Evolutionary conservation across 164 flowering plant genomes (phyloP).

Genomic region (Berberis vulgaris): DNA sequence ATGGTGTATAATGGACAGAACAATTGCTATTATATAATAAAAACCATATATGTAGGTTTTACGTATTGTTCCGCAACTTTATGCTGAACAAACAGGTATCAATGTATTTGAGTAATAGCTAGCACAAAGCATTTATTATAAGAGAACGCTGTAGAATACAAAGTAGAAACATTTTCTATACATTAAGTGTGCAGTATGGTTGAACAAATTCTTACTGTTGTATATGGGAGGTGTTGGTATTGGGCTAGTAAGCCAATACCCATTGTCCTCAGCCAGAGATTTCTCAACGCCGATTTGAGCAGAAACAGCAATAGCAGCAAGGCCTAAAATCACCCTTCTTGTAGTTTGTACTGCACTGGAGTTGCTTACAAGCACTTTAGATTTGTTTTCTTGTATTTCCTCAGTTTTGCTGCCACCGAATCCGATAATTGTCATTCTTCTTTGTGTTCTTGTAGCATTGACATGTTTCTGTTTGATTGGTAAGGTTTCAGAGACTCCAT

Average conservation of each 20-base stretch:
- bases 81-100: no score
- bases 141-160: no score
- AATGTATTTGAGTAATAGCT: no score
- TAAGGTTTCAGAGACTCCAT: conserved; percentile 31
- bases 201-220: no score
- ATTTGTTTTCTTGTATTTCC: conserved; percentile 20
- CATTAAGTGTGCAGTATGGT: no score
- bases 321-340: conserved; percentile 51
- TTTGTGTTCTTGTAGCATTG: conserved; percentile 9
- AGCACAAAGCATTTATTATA: no score
- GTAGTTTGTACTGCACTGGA: conserved; percentile 16
- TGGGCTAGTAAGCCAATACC: conserved; percentile 45
- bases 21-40: no score
- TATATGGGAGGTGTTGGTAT: conserved; percentile 16
- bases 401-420: conserved; percentile 24
- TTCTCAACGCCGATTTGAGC: conserved; percentile 15
- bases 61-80: no score
- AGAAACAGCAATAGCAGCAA: conserved; percentile 39
- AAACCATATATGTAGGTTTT: no score
- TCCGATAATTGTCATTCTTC: conserved; percentile 13
- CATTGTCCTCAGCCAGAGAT: conserved; percentile 60
- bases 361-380: not conserved
- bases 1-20: no score
- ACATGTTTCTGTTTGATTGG: conserved; percentile 27
- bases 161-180: no score